A percentile compares a stretch with the other conserved stretches of the same genome.
phyloP scores from a whole-genome alignment of 225 moss, liverwort and hornwort genomes.

The Physcomitrium patens region DNA sequence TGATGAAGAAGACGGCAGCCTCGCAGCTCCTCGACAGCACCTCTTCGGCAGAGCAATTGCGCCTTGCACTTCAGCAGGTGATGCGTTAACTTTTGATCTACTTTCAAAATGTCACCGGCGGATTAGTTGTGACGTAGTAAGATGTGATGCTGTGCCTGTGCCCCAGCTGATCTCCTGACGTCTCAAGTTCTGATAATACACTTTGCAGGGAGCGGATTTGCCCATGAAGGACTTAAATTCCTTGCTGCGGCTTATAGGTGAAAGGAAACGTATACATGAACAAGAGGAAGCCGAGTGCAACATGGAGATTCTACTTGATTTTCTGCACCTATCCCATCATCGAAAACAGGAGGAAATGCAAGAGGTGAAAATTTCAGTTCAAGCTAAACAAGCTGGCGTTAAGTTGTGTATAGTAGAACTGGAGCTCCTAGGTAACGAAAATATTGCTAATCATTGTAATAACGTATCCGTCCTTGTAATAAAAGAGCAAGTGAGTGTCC shows the following conservation, averaged over 20 bases:
- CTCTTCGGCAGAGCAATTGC: slow-evolving; percentile 67
- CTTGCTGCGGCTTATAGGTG: slow-evolving; percentile 51
- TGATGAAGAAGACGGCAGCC: slow-evolving; percentile 65
- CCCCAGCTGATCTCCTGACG: neutral
- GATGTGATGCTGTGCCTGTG: too few relatives aligned
- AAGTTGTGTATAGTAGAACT: neutral
- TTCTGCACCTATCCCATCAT: slow-evolving; percentile 58
- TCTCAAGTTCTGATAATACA: neutral
- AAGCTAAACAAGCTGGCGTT: neutral
- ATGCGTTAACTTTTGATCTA: slow-evolving; percentile 6
- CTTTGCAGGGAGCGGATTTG: slow-evolving; percentile 59
- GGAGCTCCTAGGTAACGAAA: neutral
- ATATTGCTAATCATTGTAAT: too few relatives aligned
- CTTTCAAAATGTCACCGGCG: neutral
- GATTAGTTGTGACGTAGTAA: too few relatives aligned
- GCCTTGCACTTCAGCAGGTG: slow-evolving; percentile 70
- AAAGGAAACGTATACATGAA: slow-evolving; percentile 69
- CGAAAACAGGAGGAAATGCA: slow-evolving; percentile 61
- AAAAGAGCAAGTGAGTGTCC: neutral
- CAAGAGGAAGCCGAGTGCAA: slow-evolving; percentile 74
- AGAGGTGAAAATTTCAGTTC: slow-evolving; percentile 44
- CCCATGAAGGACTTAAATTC: slow-evolving; percentile 71
- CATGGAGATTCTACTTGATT: slow-evolving; percentile 75
- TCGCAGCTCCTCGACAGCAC: slow-evolving; percentile 57
- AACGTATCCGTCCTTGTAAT: neutral